Conservation (phyloP, 179 eudicot species). For the Corrigiola litoralis region DNA sequence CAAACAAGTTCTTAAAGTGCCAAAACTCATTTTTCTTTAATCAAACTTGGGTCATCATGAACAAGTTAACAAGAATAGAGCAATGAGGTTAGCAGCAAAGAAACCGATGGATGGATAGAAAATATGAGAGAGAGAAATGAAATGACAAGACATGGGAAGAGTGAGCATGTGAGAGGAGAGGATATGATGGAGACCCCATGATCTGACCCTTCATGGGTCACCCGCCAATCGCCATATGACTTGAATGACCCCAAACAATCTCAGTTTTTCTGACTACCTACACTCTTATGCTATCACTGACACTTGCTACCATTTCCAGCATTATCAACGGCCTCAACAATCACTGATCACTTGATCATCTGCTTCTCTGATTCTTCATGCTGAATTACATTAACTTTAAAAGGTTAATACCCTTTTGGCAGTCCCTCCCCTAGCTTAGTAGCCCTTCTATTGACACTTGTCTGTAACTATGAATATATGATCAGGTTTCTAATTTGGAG, state of each 20-base stretch:
- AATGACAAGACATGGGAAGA: constrained; percentile 19
- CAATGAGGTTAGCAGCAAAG: not conserved
- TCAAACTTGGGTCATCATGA: no score
- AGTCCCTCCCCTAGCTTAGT: not conserved
- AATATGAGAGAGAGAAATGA: constrained; percentile 7
- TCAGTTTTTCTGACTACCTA: not conserved
- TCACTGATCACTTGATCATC: not conserved
- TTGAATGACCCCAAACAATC: not conserved
- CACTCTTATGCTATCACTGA: not conserved
- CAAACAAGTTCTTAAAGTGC: no score
- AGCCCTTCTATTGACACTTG: no score
- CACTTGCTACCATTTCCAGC: constrained; percentile 5
- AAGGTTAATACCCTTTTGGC: not conserved
- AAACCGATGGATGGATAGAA: not conserved
- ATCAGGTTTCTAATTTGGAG: no score
- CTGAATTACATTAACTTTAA: not conserved
- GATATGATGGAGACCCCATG: constrained; percentile 26
- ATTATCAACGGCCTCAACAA: not conserved
- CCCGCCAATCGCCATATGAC: not conserved
- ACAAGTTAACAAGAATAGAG: not conserved
- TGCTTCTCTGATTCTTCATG: not conserved
- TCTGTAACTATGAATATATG: no score
- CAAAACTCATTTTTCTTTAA: no score
- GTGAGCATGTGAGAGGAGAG: constrained; percentile 23
- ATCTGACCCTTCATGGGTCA: constrained; percentile 36